Evolutionary conservation across 1,284 basidiomycete species (phyloP).

Genomic region (Caloboletus inedulis): DNA sequence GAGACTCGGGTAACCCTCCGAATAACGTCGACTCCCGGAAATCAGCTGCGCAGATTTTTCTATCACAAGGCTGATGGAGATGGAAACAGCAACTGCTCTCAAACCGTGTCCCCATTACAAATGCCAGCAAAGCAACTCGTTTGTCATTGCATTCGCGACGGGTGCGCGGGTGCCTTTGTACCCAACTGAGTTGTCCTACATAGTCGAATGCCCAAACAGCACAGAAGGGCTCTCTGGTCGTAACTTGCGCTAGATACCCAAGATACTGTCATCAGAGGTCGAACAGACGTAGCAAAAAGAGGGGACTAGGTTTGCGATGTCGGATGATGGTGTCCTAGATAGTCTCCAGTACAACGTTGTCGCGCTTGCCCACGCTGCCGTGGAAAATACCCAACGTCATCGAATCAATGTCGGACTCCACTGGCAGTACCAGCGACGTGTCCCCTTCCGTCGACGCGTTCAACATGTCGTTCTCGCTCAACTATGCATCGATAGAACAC

Average conservation of each 20-base stretch:
- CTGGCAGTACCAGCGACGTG: background rate
- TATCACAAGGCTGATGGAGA: background rate
- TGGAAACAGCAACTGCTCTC: no score
- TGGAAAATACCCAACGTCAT: background rate
- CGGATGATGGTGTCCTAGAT: no score
- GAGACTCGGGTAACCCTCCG: background rate
- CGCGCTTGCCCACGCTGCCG: no score
- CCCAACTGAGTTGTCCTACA: no score
- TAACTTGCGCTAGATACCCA: background rate
- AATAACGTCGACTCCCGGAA: background rate
- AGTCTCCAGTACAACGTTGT: no score
- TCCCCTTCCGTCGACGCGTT: background rate
- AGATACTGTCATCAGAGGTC: background rate
- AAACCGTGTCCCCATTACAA: background rate
- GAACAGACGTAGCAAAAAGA: background rate
- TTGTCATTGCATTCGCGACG: background rate
- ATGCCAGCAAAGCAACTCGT: no score
- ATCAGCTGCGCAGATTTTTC: background rate
- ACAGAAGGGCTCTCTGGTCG: no score
- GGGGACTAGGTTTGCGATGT: no score
- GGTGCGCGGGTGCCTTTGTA: no score
- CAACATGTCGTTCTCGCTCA: slow-evolving; percentile 29
- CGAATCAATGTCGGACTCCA: background rate
- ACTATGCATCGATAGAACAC: slow-evolving; percentile 29
- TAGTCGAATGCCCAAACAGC: no score